A percentile compares a stretch with the other conserved stretches of the same genome.
phyloP scores from a whole-genome alignment of 1,284 basidiomycete species.

The Lentinula novae-zelandiae region DNA sequence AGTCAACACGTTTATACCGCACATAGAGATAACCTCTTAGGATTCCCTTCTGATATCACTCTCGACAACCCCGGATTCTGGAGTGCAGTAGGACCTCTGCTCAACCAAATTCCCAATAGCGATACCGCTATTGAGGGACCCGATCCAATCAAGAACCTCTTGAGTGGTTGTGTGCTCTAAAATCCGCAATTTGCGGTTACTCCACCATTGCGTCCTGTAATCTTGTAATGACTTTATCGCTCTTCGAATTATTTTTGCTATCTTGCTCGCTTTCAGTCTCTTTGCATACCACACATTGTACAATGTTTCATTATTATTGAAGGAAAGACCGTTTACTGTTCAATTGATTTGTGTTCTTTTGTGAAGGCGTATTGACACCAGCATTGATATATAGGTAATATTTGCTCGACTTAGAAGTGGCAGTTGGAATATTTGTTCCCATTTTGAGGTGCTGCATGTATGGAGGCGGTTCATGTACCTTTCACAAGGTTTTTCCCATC shows the following conservation, averaged over 20 bases:
- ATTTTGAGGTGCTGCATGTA: too few relatives aligned
- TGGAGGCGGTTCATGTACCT: too few relatives aligned
- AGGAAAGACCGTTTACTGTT: background rate
- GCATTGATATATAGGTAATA: too few relatives aligned
- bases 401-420: too few relatives aligned
- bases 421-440: too few relatives aligned
- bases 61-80: background rate
- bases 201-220: background rate
- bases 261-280: background rate
- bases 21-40: background rate
- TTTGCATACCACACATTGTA: background rate
- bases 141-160: background rate
- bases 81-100: background rate
- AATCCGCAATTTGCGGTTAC: background rate
- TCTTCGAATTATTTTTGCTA: background rate
- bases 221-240: background rate
- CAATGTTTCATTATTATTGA: background rate
- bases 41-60: background rate
- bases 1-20: background rate
- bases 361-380: too few relatives aligned
- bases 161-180: constrained; percentile 2
- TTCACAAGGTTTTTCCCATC: too few relatives aligned
- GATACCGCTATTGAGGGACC: background rate
- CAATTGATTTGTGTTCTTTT: too few relatives aligned
- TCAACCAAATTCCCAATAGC: background rate